Base-by-base conservation (phyloP, 441 rosid genomes). In the Daphne laureola region DNA sequence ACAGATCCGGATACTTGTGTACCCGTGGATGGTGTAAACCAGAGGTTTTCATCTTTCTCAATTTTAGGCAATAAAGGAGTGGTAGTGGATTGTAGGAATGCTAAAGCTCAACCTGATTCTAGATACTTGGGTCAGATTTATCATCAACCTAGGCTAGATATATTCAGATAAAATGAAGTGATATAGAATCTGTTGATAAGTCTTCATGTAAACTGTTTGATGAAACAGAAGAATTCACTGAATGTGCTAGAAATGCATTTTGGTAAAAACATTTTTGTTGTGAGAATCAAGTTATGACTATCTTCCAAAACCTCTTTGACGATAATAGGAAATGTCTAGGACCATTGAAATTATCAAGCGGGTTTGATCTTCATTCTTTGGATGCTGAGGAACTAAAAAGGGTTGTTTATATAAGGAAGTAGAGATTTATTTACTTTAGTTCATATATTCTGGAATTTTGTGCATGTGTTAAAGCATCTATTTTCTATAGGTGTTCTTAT, bases 201-300 rank as follows among this genome's bases (percentile, higher is more conserved):
- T 61, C 54, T 53, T 59, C 76, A 43, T 53, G 64, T 53, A 51
- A 49, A 53, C 54, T 66, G 62, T 57, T 64, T 52, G 57, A 65
- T 58, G 21, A 17, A 12, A 64, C 53, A 50, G 62, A 65, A 67
- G 66, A 43, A 57, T 47, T 21, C 49, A 41, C 36, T 55, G 49
- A 57, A 38, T 54, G 36, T 64, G 57, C 46, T 46, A 53, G 48
- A 31, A 74, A 71, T 53, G 66, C 71, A 41, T 62, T 67, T 49
- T 66, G 57, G 45, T 31, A 27, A 49, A 73, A 61, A 59, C 68
- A 83, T 27, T 81, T 83, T 69, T 84, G 75, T 80, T 79, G 81
- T n/a, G 90, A 92, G 77, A 86, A 86, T 64, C 92, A 84, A 49
- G 87, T 72, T 51, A 64, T 81, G 40, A 74, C 96, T 31, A 81